Base-by-base conservation (phyloP, 2,329 filamentous ascomycete genomes). In the Amauroascus niger region DNA sequence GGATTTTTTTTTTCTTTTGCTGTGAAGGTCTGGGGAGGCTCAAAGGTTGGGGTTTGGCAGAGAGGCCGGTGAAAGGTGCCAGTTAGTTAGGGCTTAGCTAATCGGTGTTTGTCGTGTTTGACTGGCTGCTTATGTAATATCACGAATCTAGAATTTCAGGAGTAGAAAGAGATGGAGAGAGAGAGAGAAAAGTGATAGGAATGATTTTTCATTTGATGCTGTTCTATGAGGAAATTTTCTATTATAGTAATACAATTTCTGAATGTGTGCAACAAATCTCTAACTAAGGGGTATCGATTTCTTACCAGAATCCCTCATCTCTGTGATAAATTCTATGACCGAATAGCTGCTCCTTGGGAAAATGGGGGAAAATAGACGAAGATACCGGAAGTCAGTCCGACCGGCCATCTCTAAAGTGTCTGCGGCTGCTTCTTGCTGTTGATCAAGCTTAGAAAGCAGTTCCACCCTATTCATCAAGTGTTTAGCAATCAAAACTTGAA, bases 391-490 rank as follows among this genome's bases (percentile, higher is more conserved):
- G 37, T 53, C 37, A 52, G 47, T 14, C 40, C 45, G n/a, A n/a
- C 50, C 44, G 26, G n/a, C 33, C 28, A 13, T 44, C 11, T 13
- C n/a, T 26, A 28, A 54, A 53, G 33, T 13, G 18, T 20, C 37
- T 54, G 26, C 8, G 51, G 51, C 62, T 59, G 68, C 57, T 64
- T 60, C 55, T 71, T 69, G 55, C 73, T 79, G 66, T 79, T 80
- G 61, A 80, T 71, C 64, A 75, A 73, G 63, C 76, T 79, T 53
- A 81, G 67, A 62, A 79, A 75, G 67, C 78, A 81, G 64, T 45
- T 45, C 41, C 41, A 45, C 11, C 41, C 41, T 45, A 18, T 45
- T 30, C 26, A 30, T 30, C 26, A 30, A 30, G 26, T n/a, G n/a
- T n/a, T 22, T 26, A 8, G 37, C 41, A 1, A 13, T 26, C n/a